Conservation (phyloP, 805 yeast species). For the Saccharomycopsis sp. region DNA sequence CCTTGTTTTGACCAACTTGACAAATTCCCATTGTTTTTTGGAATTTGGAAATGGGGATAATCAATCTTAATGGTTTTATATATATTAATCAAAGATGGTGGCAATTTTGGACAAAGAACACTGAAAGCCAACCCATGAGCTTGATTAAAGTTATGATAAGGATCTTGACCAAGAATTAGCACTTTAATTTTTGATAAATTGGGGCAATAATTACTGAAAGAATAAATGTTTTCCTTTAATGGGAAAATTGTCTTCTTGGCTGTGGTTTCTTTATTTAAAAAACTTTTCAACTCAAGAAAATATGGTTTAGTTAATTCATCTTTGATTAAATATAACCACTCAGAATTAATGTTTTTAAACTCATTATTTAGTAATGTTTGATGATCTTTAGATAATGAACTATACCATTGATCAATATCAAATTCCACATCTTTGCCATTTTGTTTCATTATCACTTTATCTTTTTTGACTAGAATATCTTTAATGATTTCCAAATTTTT, state of each 20-base stretch:
- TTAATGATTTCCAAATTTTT: no score
- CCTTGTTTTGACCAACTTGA: constrained; percentile 84
- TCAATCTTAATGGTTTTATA: constrained; percentile 62
- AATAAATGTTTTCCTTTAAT: constrained; percentile 63
- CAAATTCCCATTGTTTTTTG: constrained; percentile 54
- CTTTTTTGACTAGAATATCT: no score
- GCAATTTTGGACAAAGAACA: constrained; percentile 61
- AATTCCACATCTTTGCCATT: neutral
- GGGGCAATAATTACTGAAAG: constrained; percentile 88
- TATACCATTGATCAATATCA: neutral
- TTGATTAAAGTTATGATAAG: constrained; percentile 85
- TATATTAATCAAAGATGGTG: constrained; percentile 81
- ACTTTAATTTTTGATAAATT: constrained; percentile 57
- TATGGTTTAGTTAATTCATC: constrained; percentile 76
- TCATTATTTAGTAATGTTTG: constrained; percentile 50
- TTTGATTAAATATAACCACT: constrained; percentile 69
- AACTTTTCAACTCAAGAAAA: constrained; percentile 45
- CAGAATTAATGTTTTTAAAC: constrained; percentile 53
- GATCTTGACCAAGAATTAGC: constrained; percentile 88
- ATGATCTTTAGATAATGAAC: neutral
- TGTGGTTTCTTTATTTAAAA: constrained; percentile 42
- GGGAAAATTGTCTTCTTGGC: constrained; percentile 60
- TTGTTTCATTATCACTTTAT: neutral
- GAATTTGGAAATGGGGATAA: constrained; percentile 60
- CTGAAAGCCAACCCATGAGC: constrained; percentile 97